Base-by-base conservation (phyloP, 2,329 filamentous ascomycete species). In the Fonsecaea nubica region DNA sequence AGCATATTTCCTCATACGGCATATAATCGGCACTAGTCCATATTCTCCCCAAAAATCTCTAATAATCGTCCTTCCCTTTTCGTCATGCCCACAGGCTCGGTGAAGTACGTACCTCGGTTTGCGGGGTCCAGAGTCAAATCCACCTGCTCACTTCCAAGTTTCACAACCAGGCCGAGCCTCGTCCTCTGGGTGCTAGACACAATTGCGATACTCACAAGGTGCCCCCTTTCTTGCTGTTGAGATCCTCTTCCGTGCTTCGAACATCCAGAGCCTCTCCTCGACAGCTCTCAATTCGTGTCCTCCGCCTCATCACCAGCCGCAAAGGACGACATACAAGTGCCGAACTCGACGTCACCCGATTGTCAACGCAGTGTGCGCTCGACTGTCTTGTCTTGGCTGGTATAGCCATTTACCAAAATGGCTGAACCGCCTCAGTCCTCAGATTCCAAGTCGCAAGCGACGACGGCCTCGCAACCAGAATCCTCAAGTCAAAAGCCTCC, bases 371-470 rank as follows among this genome's bases (percentile, higher is more conserved):
- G 12, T 25, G 45, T 50, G 45, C 18, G 21, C 18, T 21, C 45
- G 18, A 50, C 13, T 50, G 45, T 21, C 9, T 25, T 4, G 18
- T 4, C 45, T 50, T 50, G 45, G 45, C 45, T 50, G 45, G 45
- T 7, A 25, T 25, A 50, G 45, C 45, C 45, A 25, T 25, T 10
- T 50, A 25, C n/a, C 36, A 59, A 35, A 12, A 70, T 70, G 68
- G 65, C 68, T 50, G 65, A 68, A 56, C 63, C 63, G 18, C 38
- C 63, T 35, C 40, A 66, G 60, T 53, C 65, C 21, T 45, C 58
- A 32, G 33, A 36, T 8, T 45, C 65, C 12, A 58, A 56, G n/a
- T 8, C 50, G 10, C 62, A 63, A n/a, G 33, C 55, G 30, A 21
- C 42, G 1, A 21, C 25, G 3, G 25, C 36, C 15, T 38, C 50